Evolutionary conservation across 2,329 filamentous ascomycete genomes (phyloP).

Genomic region (Ophiostoma quercus): DNA sequence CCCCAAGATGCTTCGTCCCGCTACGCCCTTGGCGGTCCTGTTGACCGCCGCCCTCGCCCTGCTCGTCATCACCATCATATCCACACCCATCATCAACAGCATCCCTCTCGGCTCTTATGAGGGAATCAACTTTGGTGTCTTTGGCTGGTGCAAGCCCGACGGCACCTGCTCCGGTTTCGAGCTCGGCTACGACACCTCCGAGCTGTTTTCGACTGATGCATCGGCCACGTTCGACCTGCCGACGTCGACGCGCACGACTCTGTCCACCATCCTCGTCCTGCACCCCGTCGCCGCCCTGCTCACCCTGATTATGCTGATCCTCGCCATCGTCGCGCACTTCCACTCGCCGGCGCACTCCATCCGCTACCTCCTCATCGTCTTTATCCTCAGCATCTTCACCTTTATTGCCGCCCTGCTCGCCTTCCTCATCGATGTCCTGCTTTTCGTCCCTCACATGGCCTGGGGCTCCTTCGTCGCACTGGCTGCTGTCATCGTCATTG

Average conservation of each 20-base stretch:
- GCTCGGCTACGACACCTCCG: constrained; percentile 73
- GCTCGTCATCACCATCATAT: constrained; percentile 81
- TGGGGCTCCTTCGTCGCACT: constrained; percentile 95
- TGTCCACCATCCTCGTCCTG: constrained; percentile 87
- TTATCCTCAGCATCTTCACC: constrained; percentile 81
- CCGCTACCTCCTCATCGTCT: constrained; percentile 75
- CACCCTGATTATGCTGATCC: constrained; percentile 74
- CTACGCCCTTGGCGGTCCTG: constrained; percentile 82
- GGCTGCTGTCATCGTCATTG: constrained; percentile 79
- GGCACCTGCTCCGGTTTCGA: constrained; percentile 63
- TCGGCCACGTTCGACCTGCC: constrained; percentile 52
- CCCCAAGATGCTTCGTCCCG: constrained; percentile 74
- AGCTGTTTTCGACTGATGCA: constrained; percentile 26
- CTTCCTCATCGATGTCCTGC: constrained; percentile 86
- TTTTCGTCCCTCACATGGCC: constrained; percentile 88
- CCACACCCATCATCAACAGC: constrained; percentile 77
- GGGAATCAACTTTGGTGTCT: constrained; percentile 80
- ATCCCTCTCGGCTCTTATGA: constrained; percentile 78
- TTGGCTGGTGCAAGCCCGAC: constrained; percentile 71
- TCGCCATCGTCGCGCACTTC: constrained; percentile 77
- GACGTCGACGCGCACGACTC: constrained; percentile 48
- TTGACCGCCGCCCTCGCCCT: constrained; percentile 81
- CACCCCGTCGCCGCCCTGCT: constrained; percentile 87
- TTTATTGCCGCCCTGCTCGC: constrained; percentile 73
- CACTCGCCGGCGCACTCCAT: constrained; percentile 85